Evolutionary conservation across 163 green algal genomes (phyloP), one percentile per base, ranked within the genome.

Genomic region (Coccomyxa subellipsoidea): DNA sequence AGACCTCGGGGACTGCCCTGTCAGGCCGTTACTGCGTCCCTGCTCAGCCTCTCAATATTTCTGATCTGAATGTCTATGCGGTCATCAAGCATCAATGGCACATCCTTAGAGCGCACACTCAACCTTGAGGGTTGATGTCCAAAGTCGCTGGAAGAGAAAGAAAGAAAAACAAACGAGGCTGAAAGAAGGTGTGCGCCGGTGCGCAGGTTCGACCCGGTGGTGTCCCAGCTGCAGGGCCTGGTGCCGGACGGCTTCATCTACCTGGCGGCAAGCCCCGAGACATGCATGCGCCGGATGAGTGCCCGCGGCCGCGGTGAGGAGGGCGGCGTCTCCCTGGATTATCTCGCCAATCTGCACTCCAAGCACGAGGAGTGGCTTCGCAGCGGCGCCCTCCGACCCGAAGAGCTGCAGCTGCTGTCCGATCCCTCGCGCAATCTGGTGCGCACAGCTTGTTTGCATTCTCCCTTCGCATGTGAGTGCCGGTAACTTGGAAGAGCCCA

Each of bases 191-290:
- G 66, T n/a, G 59, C 59, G n/a, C n/a, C n/a, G n/a, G n/a, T n/a
- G 32, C 4, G 66, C 80, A 87, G 83, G 83, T 87, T 87, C 77
- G 76, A 87, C 10, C 83, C 83, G 12, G 53, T 87, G 31, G 69
- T 87, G 34, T 72, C 66, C 1, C 34, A 80, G 40, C 72, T 89
- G 6, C 93, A 93, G n/a, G 86, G 83, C 7, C 90, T 98, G 18
- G 86, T 98, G 0, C 96, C 96, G 15, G 94, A 98, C 84, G 96
- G 94, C 38, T 98, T 99, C 88, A 95, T 99, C 73, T 99, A 99
- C 89, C 85, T 99, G 36, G 84, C 92, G 53, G 91, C 91, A 21
- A 38, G 88, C 3, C 96, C 96, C 0, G 82, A 90, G 21, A 97
- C 90, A 5, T 99, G 96, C 89, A 87, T 94, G 83, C 76, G 85